Percentiles rank a stretch among this genome's conserved stretches.
Evolutionary conservation across 495 filamentous ascomycete genomes (phyloP).

Genomic region (Lasiosphaeris hirsuta): DNA sequence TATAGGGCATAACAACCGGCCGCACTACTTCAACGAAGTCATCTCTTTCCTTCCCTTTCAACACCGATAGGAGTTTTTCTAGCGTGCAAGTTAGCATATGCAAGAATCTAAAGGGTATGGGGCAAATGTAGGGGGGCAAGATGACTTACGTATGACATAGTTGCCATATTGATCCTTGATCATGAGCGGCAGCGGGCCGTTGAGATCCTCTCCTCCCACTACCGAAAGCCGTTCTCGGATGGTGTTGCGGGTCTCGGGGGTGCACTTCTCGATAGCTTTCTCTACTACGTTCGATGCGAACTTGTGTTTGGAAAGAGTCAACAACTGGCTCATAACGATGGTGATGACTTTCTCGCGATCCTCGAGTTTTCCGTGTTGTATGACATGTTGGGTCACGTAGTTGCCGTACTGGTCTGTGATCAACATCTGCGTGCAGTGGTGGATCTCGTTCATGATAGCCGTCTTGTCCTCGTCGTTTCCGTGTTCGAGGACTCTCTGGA

Average conservation of each 20-base stretch:
- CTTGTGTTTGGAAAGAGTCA: slow-evolving; percentile 88
- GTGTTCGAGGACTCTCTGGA: slow-evolving; percentile 88
- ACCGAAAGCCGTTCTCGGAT: slow-evolving; percentile 68
- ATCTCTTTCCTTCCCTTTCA: slow-evolving; percentile 51
- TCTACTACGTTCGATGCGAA: slow-evolving; percentile 98
- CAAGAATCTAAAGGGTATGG: no score
- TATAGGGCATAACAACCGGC: slow-evolving; percentile 67
- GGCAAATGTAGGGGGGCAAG: neutral
- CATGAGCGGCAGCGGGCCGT: slow-evolving; percentile 64
- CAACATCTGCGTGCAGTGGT: slow-evolving; percentile 64
- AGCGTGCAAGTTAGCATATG: slow-evolving; percentile 31
- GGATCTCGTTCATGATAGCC: slow-evolving; percentile 74
- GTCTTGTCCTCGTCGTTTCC: slow-evolving; percentile 69
- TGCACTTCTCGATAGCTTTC: slow-evolving; percentile 79
- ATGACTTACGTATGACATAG: slow-evolving; percentile 88
- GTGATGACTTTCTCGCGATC: slow-evolving; percentile 72
- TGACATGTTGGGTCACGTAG: slow-evolving; percentile 94
- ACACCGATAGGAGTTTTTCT: slow-evolving; percentile 23
- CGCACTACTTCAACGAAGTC: slow-evolving; percentile 69
- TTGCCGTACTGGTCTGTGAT: slow-evolving; percentile 93
- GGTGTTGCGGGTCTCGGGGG: slow-evolving; percentile 60
- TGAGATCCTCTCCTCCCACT: slow-evolving; percentile 57
- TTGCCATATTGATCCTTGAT: slow-evolving; percentile 94
- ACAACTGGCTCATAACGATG: slow-evolving; percentile 65
- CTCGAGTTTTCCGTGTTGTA: slow-evolving; percentile 72